Percentiles rank a stretch among this genome's conserved stretches.
Evolutionary conservation across 2,329 filamentous ascomycete genomes (phyloP).

Genomic region (Ascochyta pisi): DNA sequence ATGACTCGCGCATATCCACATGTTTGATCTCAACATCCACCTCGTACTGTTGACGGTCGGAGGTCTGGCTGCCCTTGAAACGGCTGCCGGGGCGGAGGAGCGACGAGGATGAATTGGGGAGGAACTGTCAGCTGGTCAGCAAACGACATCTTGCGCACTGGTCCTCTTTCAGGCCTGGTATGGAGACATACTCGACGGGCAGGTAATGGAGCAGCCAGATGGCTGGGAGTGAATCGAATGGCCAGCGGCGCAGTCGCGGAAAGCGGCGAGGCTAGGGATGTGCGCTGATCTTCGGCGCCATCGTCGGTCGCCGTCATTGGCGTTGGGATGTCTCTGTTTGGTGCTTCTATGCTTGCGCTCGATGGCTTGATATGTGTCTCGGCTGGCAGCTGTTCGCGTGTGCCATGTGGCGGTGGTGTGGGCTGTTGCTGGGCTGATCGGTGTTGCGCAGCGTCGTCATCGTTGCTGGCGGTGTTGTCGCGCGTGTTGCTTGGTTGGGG

Average conservation of each 20-base stretch:
- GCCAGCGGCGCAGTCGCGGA: conserved; percentile 34
- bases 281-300: conserved; percentile 42
- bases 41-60: conserved; percentile 90
- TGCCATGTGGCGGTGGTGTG: conserved; percentile 40
- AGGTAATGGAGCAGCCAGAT: conserved; percentile 43
- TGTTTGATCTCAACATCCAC: conserved; percentile 98
- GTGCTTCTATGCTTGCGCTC: conserved; percentile 42
- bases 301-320: conserved; percentile 48
- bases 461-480: conserved; percentile 18
- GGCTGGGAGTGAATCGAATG: conserved; percentile 32
- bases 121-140: conserved; percentile 60
- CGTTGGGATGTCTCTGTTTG: conserved; percentile 47
- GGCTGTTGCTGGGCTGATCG: conserved; percentile 36
- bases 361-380: conserved; percentile 40
- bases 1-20: conserved; percentile 92
- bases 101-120: conserved; percentile 82
- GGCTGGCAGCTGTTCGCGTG: conserved; percentile 30
- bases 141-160: background rate
- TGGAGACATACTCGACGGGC: conserved; percentile 41
- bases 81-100: conserved; percentile 86
- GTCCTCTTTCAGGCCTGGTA: background rate
- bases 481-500: conserved; percentile 44
- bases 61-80: conserved; percentile 90
- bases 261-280: conserved; percentile 42
- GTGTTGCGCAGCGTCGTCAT: conserved; percentile 22